Evolutionary conservation across 148 eudicot species (phyloP).

Genomic region (Persicaria tinctoria): DNA sequence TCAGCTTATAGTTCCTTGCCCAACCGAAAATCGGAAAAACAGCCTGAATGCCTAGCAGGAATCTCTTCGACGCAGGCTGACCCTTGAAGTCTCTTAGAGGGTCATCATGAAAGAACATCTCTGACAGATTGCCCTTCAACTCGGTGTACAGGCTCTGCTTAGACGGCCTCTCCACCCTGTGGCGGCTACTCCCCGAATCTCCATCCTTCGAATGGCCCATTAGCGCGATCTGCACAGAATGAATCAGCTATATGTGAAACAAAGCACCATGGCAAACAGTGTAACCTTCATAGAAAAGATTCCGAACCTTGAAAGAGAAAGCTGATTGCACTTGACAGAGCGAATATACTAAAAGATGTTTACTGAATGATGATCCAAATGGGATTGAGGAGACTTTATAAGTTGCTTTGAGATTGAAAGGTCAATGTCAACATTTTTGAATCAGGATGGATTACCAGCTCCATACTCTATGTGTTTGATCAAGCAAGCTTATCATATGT

Average conservation of each 20-base stretch:
- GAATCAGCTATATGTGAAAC: background rate
- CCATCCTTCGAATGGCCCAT: background rate
- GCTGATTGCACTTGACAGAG: background rate
- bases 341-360: background rate
- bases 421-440: background rate
- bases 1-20: slow-evolving; percentile 40
- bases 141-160: slow-evolving; percentile 49
- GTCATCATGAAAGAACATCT: slow-evolving; percentile 58
- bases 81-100: slow-evolving; percentile 58
- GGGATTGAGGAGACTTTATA: background rate
- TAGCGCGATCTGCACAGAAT: background rate
- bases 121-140: slow-evolving; percentile 34
- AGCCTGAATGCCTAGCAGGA: slow-evolving; percentile 56
- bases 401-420: background rate
- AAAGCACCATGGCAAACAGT: background rate
- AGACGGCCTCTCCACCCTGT: slow-evolving; percentile 53
- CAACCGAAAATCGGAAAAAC: slow-evolving; percentile 71
- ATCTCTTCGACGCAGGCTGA: slow-evolving; percentile 37
- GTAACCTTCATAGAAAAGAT: no score
- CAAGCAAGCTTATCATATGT: slow-evolving; percentile 3
- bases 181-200: background rate
- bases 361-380: background rate
- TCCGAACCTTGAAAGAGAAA: background rate
- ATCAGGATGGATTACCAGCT: slow-evolving; percentile 5
- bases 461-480: background rate